Percentiles rank a stretch among this genome's conserved stretches.
Conservation (phyloP, 2,329 filamentous ascomycete genomes). For the Penicillium verrucosum region DNA sequence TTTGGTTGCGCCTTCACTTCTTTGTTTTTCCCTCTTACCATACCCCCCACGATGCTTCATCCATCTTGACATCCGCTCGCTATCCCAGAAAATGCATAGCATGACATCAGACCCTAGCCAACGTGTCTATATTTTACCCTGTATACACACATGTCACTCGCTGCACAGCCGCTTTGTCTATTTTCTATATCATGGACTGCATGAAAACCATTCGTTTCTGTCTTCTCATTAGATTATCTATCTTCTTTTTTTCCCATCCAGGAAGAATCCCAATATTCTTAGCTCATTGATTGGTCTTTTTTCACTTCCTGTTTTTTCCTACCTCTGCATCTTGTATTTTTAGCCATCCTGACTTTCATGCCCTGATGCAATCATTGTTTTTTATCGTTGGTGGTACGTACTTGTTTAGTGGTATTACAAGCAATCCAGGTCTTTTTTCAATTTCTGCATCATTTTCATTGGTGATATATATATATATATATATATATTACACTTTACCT, state of each 20-base stretch:
- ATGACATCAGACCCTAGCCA: neutral
- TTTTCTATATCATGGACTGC: neutral
- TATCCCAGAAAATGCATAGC: neutral
- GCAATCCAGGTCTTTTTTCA: neutral
- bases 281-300: neutral
- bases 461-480: neutral
- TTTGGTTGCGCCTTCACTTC: neutral
- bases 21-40: neutral
- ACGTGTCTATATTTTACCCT: neutral
- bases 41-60: neutral
- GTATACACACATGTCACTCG: conserved; percentile 8
- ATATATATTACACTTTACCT: no score
- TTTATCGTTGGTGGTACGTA: conserved; percentile 1
- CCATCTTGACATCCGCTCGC: conserved; percentile 3
- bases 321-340: conserved; percentile 6
- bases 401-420: conserved; percentile 2
- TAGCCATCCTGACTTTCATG: conserved; percentile 2
- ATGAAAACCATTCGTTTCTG: neutral
- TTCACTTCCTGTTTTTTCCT: conserved; percentile 1
- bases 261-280: neutral
- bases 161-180: neutral
- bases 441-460: neutral
- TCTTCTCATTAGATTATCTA: neutral
- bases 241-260: neutral
- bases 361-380: conserved; percentile 1